phyloP scores from a whole-genome alignment of 192 early-diverging fungal genomes.

The Umbelopsis sp. region DNA sequence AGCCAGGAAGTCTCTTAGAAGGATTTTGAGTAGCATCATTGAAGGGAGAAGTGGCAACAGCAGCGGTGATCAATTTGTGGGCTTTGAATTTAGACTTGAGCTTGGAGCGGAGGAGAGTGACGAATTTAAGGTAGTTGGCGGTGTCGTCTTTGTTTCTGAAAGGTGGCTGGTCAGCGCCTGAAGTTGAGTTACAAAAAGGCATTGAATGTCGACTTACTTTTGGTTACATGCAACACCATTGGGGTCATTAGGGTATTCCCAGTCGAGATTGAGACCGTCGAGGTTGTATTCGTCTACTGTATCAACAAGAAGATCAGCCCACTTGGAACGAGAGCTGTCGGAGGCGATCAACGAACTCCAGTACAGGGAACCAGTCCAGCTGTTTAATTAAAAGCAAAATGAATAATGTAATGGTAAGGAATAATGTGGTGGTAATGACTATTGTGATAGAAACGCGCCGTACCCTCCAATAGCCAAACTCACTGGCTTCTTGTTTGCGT shows the following conservation, averaged over 20 bases:
- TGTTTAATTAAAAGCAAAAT: conserved; percentile 6
- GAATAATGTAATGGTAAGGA: neutral
- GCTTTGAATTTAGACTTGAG: conserved; percentile 25
- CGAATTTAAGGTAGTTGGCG: conserved; percentile 43
- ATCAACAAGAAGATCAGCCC: conserved; percentile 45
- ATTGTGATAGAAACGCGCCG: neutral
- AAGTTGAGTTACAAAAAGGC: neutral
- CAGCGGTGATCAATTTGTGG: conserved; percentile 42
- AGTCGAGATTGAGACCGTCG: conserved; percentile 70
- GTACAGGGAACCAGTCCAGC: conserved; percentile 41
- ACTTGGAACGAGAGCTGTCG: conserved; percentile 32
- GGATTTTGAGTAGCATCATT: conserved; percentile 28
- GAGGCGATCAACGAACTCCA: conserved; percentile 28
- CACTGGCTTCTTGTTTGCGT: conserved; percentile 28
- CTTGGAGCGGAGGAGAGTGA: conserved; percentile 37
- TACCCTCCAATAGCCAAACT: conserved; percentile 42
- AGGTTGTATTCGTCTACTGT: conserved; percentile 45
- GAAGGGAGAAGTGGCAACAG: conserved; percentile 39
- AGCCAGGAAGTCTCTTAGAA: conserved; percentile 22
- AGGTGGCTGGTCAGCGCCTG: conserved; percentile 8
- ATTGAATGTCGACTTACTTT: conserved; percentile 21
- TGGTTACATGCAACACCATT: conserved; percentile 40
- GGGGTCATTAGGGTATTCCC: conserved; percentile 49
- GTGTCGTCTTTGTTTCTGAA: conserved; percentile 39
- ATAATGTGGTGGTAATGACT: neutral